These are phyloP conservation scores for Ustulina deusta DNA, from an alignment of 2,329 filamentous ascomycete species.

Conservation along the genomic window DNA sequence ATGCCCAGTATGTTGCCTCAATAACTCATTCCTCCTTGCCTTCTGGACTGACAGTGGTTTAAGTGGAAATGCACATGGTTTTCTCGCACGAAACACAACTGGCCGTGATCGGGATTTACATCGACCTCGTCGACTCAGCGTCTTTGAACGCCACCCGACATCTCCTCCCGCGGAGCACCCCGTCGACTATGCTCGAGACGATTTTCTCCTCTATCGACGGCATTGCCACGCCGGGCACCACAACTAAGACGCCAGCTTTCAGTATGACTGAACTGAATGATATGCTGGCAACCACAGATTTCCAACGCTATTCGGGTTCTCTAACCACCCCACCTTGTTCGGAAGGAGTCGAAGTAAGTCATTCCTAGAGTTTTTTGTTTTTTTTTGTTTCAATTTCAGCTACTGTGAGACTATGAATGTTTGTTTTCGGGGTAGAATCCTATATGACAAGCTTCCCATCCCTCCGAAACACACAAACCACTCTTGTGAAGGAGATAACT, in stretches of 20 bases:
- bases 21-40: not conserved
- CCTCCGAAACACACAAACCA: not conserved
- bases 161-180: constrained; percentile 52
- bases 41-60: constrained; percentile 12
- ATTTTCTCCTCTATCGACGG: constrained; percentile 57
- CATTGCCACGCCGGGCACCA: constrained; percentile 58
- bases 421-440: not conserved
- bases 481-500: not conserved
- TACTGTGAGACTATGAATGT: not conserved
- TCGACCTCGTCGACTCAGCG: constrained; percentile 53
- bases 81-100: constrained; percentile 59
- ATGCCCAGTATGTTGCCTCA: constrained; percentile 56
- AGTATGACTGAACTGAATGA: constrained; percentile 58
- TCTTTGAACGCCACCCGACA: constrained; percentile 56
- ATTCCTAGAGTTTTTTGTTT: too few species aligned
- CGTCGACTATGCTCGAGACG: constrained; percentile 59
- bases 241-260: constrained; percentile 56
- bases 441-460: not conserved
- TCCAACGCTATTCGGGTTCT: constrained; percentile 61
- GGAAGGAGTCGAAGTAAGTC: constrained; percentile 55
- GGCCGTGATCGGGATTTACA: constrained; percentile 59
- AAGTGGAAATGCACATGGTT: constrained; percentile 70
- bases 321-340: constrained; percentile 64
- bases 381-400: too few species aligned
- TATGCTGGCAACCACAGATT: constrained; percentile 52